Conservation (phyloP, 306 rosid species). For the Arachis stenosperma region DNA sequence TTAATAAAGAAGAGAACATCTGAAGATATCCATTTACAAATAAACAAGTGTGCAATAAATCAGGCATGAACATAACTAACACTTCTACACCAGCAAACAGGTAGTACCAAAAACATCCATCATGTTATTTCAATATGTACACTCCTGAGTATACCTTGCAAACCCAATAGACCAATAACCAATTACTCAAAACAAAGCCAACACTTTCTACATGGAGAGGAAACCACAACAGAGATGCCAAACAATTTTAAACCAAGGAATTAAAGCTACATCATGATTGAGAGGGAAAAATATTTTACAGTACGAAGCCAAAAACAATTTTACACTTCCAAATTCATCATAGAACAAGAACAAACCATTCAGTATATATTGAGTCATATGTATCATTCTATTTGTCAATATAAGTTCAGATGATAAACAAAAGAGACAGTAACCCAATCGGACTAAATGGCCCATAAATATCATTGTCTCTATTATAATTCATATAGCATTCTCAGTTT, state of each 20-base stretch:
- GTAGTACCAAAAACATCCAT: conserved; percentile 1
- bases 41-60: background rate
- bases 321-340: background rate
- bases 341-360: background rate
- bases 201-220: background rate
- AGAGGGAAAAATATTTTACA: background rate
- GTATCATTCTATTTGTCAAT: background rate
- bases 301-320: background rate
- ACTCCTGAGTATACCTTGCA: background rate
- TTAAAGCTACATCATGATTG: background rate
- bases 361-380: background rate
- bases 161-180: background rate
- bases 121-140: conserved; percentile 13
- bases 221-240: background rate
- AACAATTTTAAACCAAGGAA: background rate
- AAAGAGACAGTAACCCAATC: conserved; percentile 10
- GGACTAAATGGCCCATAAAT: background rate
- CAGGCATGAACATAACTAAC: conserved; percentile 5
- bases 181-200: background rate
- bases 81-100: conserved; percentile 1
- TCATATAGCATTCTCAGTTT: background rate
- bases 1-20: conserved; percentile 3
- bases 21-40: background rate
- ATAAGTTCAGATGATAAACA: background rate
- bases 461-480: background rate